These are phyloP conservation scores for Phaeosphaeriaceae sp. DNA, from an alignment of 2,329 filamentous ascomycete species.

Conservation along the genomic window DNA sequence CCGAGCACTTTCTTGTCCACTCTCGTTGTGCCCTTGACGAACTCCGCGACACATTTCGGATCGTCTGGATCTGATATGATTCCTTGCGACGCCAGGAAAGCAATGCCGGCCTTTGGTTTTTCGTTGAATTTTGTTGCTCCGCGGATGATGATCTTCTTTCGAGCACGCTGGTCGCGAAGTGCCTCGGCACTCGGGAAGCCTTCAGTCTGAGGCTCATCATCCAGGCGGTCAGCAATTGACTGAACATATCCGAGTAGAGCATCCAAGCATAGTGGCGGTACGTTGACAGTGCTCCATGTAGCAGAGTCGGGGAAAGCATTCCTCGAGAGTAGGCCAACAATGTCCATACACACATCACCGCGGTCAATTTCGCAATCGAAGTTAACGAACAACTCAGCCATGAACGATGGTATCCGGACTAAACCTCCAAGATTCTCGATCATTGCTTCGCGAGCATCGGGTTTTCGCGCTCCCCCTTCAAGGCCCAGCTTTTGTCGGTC, in stretches of 20 bases:
- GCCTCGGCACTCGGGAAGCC: constrained; percentile 70
- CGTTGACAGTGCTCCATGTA: constrained; percentile 98
- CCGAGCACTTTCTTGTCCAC: constrained; percentile 91
- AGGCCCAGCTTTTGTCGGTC: constrained; percentile 91
- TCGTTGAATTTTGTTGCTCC: constrained; percentile 95
- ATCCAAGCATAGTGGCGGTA: constrained; percentile 92
- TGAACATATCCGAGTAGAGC: constrained; percentile 90
- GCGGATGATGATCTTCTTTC: constrained; percentile 87
- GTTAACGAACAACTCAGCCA: constrained; percentile 95
- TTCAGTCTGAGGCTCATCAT: constrained; percentile 70
- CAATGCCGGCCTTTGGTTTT: constrained; percentile 86
- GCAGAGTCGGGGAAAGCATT: constrained; percentile 97
- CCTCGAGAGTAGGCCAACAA: constrained; percentile 88
- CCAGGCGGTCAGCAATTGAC: constrained; percentile 85
- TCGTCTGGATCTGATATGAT: constrained; percentile 81
- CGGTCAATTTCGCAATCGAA: constrained; percentile 96
- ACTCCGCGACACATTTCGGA: constrained; percentile 79
- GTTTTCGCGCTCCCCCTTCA: constrained; percentile 89
- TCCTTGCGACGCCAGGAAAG: constrained; percentile 82
- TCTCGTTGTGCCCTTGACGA: constrained; percentile 84
- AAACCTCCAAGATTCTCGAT: constrained; percentile 94
- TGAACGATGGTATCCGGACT: constrained; percentile 90
- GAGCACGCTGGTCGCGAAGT: constrained; percentile 74
- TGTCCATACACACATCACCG: constrained; percentile 91
- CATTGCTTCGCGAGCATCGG: constrained; percentile 97